Conservation (phyloP, 1,139 yeast species). For the Torulaspora pretoriensis region DNA sequence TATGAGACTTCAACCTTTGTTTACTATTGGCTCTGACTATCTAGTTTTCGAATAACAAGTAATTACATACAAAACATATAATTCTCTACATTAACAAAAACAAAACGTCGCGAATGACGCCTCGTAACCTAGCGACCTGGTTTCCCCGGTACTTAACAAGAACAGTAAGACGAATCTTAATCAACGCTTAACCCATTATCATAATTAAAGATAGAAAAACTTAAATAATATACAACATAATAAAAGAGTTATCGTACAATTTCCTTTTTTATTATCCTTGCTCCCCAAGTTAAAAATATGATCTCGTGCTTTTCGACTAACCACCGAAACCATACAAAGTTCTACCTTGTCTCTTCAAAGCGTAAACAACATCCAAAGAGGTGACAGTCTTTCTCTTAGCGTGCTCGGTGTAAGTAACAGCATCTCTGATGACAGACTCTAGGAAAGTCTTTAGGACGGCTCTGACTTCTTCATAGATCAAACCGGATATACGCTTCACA, state of each 20-base stretch:
- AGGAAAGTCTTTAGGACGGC: constrained; percentile 93
- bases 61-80: no score
- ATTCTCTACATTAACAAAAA: no score
- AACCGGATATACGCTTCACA: constrained; percentile 99
- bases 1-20: no score
- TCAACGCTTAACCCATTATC: constrained; percentile 7
- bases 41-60: no score
- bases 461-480: constrained; percentile 98
- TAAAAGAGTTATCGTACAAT: constrained; percentile 1
- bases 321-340: constrained; percentile 99
- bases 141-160: neutral
- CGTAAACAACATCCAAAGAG: constrained; percentile 96
- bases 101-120: no score
- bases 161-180: neutral
- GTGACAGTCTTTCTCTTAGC: constrained; percentile 99
- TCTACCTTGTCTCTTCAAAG: constrained; percentile 99
- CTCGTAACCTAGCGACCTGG: no score
- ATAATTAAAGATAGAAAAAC: constrained; percentile 7
- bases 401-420: constrained; percentile 98
- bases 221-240: constrained; percentile 10
- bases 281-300: neutral
- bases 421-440: constrained; percentile 97
- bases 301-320: constrained; percentile 41
- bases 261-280: neutral
- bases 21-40: no score